phyloP scores from a whole-genome alignment of 768 basidiomycete genomes.

The Lepiota venenata region DNA sequence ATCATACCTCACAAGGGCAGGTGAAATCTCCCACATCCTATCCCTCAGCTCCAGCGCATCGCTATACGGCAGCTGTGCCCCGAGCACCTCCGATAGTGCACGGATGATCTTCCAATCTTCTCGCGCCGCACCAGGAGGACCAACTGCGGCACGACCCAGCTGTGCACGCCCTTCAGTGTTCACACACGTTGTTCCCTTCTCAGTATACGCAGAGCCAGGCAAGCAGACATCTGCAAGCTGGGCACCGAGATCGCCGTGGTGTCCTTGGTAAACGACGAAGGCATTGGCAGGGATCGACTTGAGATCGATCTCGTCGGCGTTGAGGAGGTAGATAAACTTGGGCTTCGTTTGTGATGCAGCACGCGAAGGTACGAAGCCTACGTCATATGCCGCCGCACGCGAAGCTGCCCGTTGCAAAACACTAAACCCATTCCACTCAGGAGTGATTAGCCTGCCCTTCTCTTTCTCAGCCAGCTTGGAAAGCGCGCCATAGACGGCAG shows the following conservation, averaged over 20 bases:
- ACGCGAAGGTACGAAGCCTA: constrained; percentile 88
- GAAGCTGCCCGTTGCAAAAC: constrained; percentile 90
- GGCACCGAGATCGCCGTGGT: constrained; percentile 96
- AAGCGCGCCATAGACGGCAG: constrained; percentile 71
- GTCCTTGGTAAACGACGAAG: constrained; percentile 98
- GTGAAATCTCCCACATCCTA: constrained; percentile 96
- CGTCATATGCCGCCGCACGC: constrained; percentile 89
- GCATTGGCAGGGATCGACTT: constrained; percentile 85
- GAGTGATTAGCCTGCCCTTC: constrained; percentile 70
- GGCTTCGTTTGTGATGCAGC: constrained; percentile 72
- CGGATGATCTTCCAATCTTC: constrained; percentile 99
- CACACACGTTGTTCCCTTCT: constrained; percentile 86
- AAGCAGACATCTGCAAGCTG: constrained; percentile 96
- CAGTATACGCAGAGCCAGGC: constrained; percentile 92
- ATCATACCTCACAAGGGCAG: constrained; percentile 85
- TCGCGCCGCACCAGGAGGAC: constrained; percentile 89
- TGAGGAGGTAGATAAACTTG: constrained; percentile 96
- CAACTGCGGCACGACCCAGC: constrained; percentile 86
- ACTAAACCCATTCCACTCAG: constrained; percentile 95
- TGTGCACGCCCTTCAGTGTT: constrained; percentile 96
- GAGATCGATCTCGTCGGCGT: constrained; percentile 92
- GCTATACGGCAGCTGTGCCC: constrained; percentile 82
- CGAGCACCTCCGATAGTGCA: constrained; percentile 88
- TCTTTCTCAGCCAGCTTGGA: constrained; percentile 79
- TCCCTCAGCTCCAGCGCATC: constrained; percentile 81